phyloP scores from a whole-genome alignment of 1,284 basidiomycete species.

The Flammula alnicola region DNA sequence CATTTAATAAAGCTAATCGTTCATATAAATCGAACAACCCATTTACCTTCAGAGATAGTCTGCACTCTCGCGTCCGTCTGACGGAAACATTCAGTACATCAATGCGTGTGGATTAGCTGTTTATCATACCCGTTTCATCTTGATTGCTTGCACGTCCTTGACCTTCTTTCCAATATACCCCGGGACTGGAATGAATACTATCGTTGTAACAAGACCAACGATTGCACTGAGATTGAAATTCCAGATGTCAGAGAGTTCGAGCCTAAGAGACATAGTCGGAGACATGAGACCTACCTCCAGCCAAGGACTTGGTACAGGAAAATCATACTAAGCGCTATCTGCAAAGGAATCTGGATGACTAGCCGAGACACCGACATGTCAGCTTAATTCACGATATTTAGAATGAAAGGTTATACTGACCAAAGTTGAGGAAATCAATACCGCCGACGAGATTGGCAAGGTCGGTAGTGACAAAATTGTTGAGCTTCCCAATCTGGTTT shows the following conservation, averaged over 20 bases:
- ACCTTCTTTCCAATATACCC: conserved; percentile 34
- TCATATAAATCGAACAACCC: neutral
- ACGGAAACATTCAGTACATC: neutral
- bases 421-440: too few relatives aligned
- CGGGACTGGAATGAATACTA: conserved; percentile 52
- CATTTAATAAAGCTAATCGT: neutral
- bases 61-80: conserved; percentile 13
- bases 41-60: conserved; percentile 3
- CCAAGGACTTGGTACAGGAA: conserved; percentile 32
- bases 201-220: conserved; percentile 52
- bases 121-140: conserved; percentile 19
- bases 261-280: too few relatives aligned
- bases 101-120: neutral
- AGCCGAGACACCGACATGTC: too few relatives aligned
- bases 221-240: conserved; percentile 35
- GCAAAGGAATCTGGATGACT: conserved; percentile 30
- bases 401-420: too few relatives aligned
- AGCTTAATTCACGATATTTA: too few relatives aligned
- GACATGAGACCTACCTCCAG: conserved; percentile 27
- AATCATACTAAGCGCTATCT: conserved; percentile 31
- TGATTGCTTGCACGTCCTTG: conserved; percentile 26
- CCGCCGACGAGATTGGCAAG: too few relatives aligned
- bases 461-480: too few relatives aligned
- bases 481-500: too few relatives aligned
- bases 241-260: neutral